These are phyloP conservation scores for Cladosporium austrohemisphaericum DNA, from an alignment of 2,329 filamentous ascomycete genomes.

Conservation along the genomic window DNA sequence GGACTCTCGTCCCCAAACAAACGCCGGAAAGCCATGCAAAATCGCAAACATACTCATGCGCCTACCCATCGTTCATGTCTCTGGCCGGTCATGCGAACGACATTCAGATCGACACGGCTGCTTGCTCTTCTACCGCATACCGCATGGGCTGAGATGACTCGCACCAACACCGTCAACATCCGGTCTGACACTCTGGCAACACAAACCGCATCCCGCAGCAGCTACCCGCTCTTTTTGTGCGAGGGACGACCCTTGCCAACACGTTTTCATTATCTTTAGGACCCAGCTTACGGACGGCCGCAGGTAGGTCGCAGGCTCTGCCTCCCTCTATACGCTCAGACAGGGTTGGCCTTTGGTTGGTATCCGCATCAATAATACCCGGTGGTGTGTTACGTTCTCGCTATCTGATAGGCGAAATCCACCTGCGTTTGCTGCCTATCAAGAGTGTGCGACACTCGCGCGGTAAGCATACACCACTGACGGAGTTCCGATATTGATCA, in stretches of 20 bases:
- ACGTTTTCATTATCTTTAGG: constrained; percentile 6
- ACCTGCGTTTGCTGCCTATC: constrained; percentile 10
- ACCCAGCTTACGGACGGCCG: constrained; percentile 1
- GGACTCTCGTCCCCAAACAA: too few relatives aligned
- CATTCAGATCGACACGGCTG: neutral
- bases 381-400: neutral
- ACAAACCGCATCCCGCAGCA: constrained; percentile 12
- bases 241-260: constrained; percentile 8
- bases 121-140: neutral
- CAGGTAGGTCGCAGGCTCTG: constrained; percentile 1
- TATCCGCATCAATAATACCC: neutral
- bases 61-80: neutral
- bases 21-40: too few relatives aligned
- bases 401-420: neutral
- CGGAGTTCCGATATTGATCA: neutral
- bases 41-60: neutral
- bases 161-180: constrained; percentile 11
- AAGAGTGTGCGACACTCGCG: neutral
- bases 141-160: constrained; percentile 12
- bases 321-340: too few relatives aligned
- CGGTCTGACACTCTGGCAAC: constrained; percentile 15
- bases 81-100: constrained; percentile 13
- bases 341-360: neutral
- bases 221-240: constrained; percentile 8
- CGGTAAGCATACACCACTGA: constrained; percentile 7